Evolutionary conservation across 805 yeast genomes (phyloP).

Genomic region (Candida alai): DNA sequence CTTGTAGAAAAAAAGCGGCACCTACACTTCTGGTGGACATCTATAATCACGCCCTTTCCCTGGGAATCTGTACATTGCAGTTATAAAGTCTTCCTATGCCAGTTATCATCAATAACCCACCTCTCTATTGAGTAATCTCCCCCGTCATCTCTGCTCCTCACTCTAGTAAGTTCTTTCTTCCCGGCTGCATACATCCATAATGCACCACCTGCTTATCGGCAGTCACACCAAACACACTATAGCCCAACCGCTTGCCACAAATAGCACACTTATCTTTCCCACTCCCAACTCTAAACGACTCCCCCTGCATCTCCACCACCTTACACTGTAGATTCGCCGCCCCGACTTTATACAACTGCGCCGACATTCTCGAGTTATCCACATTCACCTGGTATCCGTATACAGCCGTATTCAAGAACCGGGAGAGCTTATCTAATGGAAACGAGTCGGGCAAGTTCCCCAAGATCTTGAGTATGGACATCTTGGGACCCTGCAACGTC

Average conservation of each 20-base stretch:
- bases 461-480: conserved; percentile 44
- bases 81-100: no score
- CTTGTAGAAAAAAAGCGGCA: no score
- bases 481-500: conserved; percentile 42
- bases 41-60: no score
- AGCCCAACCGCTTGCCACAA: conserved; percentile 56
- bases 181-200: conserved; percentile 45
- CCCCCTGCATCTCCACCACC: conserved; percentile 35
- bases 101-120: no score
- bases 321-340: conserved; percentile 44
- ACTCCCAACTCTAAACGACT: conserved; percentile 35
- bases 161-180: neutral
- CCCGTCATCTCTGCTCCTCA: no score
- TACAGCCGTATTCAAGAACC: conserved; percentile 44
- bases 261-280: conserved; percentile 47
- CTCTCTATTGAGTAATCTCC: no score
- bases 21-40: no score
- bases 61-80: no score
- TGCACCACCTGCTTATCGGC: conserved; percentile 48
- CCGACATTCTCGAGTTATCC: conserved; percentile 39
- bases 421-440: conserved; percentile 39
- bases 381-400: conserved; percentile 35
- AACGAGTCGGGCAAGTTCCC: conserved; percentile 49
- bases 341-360: conserved; percentile 52
- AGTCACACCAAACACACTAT: conserved; percentile 48